phyloP scores from a whole-genome alignment of 1,284 basidiomycete genomes.

The Sporisorium graminicola region DNA sequence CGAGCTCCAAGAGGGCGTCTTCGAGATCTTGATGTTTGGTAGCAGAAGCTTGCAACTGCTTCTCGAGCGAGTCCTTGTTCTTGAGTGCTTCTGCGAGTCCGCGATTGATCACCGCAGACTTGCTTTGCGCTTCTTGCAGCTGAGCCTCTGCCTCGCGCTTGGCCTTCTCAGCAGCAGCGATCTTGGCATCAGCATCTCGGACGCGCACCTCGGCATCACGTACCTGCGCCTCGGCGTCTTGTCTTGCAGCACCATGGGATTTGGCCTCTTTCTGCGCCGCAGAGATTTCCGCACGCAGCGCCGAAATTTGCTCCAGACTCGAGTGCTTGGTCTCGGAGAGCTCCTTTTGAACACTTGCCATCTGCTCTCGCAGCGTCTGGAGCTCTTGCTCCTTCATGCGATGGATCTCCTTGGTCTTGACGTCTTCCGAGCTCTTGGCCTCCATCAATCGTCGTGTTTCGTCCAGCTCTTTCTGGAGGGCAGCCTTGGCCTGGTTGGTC shows the following conservation, averaged over 20 bases:
- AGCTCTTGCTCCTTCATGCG: slow-evolving; percentile 90
- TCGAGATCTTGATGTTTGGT: slow-evolving; percentile 60
- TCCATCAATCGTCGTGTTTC: slow-evolving; percentile 80
- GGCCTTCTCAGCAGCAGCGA: slow-evolving; percentile 79
- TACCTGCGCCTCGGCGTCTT: slow-evolving; percentile 32
- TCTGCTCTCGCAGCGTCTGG: slow-evolving; percentile 79
- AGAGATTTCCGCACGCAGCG: slow-evolving; percentile 70
- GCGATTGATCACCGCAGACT: slow-evolving; percentile 50
- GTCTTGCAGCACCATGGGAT: slow-evolving; percentile 31
- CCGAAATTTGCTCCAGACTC: slow-evolving; percentile 60
- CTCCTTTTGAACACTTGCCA: slow-evolving; percentile 69
- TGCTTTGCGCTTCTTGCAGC: slow-evolving; percentile 79
- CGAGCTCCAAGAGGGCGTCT: slow-evolving; percentile 60
- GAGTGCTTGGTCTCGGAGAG: slow-evolving; percentile 66
- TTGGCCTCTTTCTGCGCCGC: slow-evolving; percentile 63
- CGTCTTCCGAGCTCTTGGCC: slow-evolving; percentile 87
- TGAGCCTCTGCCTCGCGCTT: slow-evolving; percentile 81
- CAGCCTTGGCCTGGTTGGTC: slow-evolving; percentile 74
- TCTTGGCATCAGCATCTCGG: slow-evolving; percentile 73
- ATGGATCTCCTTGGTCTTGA: slow-evolving; percentile 83
- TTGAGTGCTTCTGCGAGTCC: slow-evolving; percentile 45
- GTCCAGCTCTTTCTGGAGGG: slow-evolving; percentile 85
- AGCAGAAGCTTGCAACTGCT: slow-evolving; percentile 79
- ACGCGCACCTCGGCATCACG: slow-evolving; percentile 37
- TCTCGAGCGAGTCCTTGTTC: slow-evolving; percentile 74